A percentile compares a stretch with the other conserved stretches of the same genome.
Conservation (phyloP, 108 stramenopile genomes). For the Skeletonema marinoi region DNA sequence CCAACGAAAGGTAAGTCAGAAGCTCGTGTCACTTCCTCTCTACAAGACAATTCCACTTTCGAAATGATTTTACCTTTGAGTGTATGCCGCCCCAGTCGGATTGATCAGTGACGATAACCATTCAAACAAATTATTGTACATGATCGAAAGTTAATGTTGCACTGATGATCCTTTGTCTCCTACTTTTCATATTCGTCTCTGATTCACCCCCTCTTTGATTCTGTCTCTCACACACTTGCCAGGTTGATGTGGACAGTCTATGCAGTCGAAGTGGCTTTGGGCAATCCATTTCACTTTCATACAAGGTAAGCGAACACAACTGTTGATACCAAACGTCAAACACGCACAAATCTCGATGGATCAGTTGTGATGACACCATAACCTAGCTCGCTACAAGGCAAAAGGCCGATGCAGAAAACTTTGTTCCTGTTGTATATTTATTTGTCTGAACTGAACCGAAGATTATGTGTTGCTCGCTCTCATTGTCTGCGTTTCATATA, state of each 20-base stretch:
- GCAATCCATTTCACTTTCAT: not conserved
- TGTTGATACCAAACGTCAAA: not conserved
- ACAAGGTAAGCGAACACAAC: not conserved
- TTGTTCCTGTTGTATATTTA: slow-evolving; percentile 45
- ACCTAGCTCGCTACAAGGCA: slow-evolving; percentile 52
- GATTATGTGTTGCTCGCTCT: not conserved
- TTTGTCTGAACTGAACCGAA: slow-evolving; percentile 36
- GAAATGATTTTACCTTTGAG: slow-evolving; percentile 55
- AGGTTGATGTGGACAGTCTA: not conserved
- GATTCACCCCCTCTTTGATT: not conserved
- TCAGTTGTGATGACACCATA: slow-evolving; percentile 45
- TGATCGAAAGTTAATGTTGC: slow-evolving; percentile 38
- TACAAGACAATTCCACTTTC: slow-evolving; percentile 1
- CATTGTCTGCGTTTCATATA: not conserved
- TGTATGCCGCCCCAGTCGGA: slow-evolving; percentile 64
- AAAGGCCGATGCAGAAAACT: slow-evolving; percentile 51
- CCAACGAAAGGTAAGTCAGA: not conserved
- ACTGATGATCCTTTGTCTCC: not conserved
- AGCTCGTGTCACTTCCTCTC: not conserved
- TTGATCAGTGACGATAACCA: slow-evolving; percentile 50
- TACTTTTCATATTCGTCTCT: not conserved
- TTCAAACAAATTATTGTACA: slow-evolving; percentile 60
- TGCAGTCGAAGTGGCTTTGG: not conserved
- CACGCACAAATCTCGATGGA: not conserved
- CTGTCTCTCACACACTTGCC: not conserved